Evolutionary conservation across 257 asterid species (phyloP).

Genomic region (Schizonepeta tenuifolia): DNA sequence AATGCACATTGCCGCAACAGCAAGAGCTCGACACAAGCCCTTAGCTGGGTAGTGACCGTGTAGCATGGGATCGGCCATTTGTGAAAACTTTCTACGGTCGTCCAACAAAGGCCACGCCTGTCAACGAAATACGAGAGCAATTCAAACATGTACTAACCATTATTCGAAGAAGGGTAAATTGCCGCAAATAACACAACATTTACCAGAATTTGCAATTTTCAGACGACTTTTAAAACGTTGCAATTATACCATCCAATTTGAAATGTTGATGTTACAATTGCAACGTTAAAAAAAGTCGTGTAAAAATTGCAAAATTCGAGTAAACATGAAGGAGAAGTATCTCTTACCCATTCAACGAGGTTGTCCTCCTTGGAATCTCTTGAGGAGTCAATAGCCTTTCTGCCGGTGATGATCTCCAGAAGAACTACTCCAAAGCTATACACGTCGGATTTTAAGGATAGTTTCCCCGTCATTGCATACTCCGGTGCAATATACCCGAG

Average conservation of each 20-base stretch:
- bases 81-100: neutral
- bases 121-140: neutral
- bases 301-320: neutral
- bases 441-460: constrained; percentile 63
- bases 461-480: constrained; percentile 69
- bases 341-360: constrained; percentile 74
- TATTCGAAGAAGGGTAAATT: no score
- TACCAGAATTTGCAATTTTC: no score
- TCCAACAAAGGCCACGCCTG: neutral
- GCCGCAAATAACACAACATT: no score
- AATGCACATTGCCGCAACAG: neutral
- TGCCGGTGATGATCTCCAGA: constrained; percentile 74
- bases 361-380: constrained; percentile 60
- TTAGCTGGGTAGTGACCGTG: neutral
- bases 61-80: neutral
- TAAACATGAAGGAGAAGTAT: neutral
- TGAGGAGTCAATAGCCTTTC: constrained; percentile 66
- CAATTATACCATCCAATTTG: no score
- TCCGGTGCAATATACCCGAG: constrained; percentile 79
- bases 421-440: constrained; percentile 81
- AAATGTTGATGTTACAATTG: neutral
- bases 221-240: no score
- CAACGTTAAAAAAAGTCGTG: neutral
- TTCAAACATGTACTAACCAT: neutral
- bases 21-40: neutral